These are phyloP conservation scores for Rhododendron henanense DNA, from an alignment of 148 eudicot genomes.

Conservation along the genomic window DNA sequence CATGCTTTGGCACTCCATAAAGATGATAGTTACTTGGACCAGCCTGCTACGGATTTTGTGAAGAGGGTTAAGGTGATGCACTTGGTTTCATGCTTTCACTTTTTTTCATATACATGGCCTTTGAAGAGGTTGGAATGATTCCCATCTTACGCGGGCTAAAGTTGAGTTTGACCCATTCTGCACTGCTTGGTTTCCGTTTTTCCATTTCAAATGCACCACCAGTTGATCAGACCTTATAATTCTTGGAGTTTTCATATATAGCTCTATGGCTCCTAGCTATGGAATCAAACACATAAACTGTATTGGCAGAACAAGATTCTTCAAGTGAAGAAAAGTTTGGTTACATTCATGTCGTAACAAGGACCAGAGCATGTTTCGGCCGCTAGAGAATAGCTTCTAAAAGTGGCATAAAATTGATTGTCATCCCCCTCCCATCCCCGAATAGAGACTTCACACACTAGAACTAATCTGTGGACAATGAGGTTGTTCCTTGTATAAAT, in stretches of 20 bases:
- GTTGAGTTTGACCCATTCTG: background rate
- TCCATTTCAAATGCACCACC: background rate
- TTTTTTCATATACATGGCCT: background rate
- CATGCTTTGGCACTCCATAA: constrained; percentile 24
- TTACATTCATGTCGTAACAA: background rate
- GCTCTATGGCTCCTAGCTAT: background rate
- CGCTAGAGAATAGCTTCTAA: background rate
- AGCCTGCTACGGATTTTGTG: constrained; percentile 22
- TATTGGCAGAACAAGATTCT: background rate
- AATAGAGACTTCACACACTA: background rate
- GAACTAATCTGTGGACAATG: background rate
- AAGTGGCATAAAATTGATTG: background rate
- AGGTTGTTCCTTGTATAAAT: background rate
- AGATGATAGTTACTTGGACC: constrained; percentile 26
- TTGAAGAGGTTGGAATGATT: background rate
- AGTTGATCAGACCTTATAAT: background rate
- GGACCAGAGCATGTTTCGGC: background rate
- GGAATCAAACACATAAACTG: background rate
- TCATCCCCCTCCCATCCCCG: background rate
- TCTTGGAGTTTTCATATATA: background rate
- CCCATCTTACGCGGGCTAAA: background rate
- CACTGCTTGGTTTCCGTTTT: background rate
- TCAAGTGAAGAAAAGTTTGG: background rate
- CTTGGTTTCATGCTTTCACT: background rate
- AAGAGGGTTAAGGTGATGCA: constrained; percentile 22